Percentiles rank a stretch among this genome's conserved stretches.
phyloP scores from a whole-genome alignment of 1,284 basidiomycete genomes.

The Marasmius oreades region DNA sequence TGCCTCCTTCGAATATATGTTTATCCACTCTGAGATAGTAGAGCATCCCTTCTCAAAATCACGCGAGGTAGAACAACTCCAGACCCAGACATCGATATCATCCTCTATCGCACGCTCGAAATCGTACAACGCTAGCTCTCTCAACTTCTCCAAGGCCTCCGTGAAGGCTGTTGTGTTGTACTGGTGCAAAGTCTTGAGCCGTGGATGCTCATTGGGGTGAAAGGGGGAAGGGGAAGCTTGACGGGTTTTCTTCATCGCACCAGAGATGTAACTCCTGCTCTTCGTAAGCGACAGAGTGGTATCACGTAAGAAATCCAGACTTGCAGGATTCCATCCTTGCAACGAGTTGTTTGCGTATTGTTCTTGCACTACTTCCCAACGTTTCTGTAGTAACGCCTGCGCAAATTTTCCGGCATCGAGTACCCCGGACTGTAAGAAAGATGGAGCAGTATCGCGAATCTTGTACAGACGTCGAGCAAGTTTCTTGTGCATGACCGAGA shows the following conservation, averaged over 20 bases:
- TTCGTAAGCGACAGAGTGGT: conserved; percentile 25
- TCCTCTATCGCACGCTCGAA: conserved; percentile 30
- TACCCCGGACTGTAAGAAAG: conserved; percentile 19
- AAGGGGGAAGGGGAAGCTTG: conserved; percentile 18
- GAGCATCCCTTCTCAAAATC: neutral
- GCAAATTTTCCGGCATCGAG: conserved; percentile 4
- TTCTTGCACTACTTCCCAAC: conserved; percentile 29
- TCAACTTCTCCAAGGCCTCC: conserved; percentile 10
- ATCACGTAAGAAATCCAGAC: conserved; percentile 25
- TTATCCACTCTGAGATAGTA: neutral
- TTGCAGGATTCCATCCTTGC: conserved; percentile 24
- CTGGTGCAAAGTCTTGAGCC: conserved; percentile 7
- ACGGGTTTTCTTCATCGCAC: neutral
- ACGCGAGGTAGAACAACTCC: neutral
- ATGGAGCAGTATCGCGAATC: conserved; percentile 21
- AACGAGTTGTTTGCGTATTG: conserved; percentile 17
- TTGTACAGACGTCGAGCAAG: conserved; percentile 35
- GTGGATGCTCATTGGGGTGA: neutral
- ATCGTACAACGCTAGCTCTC: conserved; percentile 28
- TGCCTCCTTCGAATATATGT: neutral
- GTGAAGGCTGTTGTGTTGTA: neutral
- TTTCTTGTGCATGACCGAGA: conserved; percentile 33
- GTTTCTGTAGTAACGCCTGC: conserved; percentile 18
- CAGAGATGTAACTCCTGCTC: conserved; percentile 13
- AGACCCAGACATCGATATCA: conserved; percentile 29